phyloP scores from a whole-genome alignment of 768 basidiomycete species.

The Dictyophora rubrovolvata region DNA sequence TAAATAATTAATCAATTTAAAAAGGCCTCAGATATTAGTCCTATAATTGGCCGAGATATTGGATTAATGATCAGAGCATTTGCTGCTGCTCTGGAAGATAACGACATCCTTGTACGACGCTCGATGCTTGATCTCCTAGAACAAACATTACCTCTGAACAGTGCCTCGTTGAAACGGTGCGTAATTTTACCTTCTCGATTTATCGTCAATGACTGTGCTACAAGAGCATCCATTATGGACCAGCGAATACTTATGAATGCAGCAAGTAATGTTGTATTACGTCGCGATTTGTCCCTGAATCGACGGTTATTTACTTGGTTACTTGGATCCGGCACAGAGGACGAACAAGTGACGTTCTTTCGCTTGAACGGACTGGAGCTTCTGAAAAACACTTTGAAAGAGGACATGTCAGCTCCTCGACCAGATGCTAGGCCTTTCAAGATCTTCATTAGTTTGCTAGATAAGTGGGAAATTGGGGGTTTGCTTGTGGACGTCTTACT shows the following conservation, averaged over 20 bases:
- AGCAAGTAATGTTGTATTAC: constrained; percentile 79
- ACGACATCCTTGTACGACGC: constrained; percentile 82
- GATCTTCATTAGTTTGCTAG: constrained; percentile 87
- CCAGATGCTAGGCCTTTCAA: constrained; percentile 88
- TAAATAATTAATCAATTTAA: constrained; percentile 1
- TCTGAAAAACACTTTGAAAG: constrained; percentile 59
- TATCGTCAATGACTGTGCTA: background rate
- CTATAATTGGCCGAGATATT: constrained; percentile 73
- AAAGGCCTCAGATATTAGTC: constrained; percentile 41
- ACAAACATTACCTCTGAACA: constrained; percentile 66
- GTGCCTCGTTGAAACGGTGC: constrained; percentile 49
- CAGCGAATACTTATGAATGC: constrained; percentile 77
- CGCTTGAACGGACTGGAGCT: constrained; percentile 61
- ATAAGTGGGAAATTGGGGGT: constrained; percentile 94
- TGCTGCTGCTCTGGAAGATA: constrained; percentile 83
- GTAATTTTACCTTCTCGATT: background rate
- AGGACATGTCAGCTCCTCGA: constrained; percentile 68
- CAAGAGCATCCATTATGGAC: constrained; percentile 50
- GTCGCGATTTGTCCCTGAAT: constrained; percentile 87
- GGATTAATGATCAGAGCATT: constrained; percentile 94
- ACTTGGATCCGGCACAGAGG: constrained; percentile 70
- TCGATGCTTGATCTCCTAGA: constrained; percentile 77
- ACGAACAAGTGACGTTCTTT: constrained; percentile 70
- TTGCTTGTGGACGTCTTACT: constrained; percentile 68
- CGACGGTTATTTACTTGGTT: constrained; percentile 91